These are phyloP conservation scores for Auxenochlorella pyrenoidosa DNA, from an alignment of 139 green algal genomes.

Conservation along the genomic window DNA sequence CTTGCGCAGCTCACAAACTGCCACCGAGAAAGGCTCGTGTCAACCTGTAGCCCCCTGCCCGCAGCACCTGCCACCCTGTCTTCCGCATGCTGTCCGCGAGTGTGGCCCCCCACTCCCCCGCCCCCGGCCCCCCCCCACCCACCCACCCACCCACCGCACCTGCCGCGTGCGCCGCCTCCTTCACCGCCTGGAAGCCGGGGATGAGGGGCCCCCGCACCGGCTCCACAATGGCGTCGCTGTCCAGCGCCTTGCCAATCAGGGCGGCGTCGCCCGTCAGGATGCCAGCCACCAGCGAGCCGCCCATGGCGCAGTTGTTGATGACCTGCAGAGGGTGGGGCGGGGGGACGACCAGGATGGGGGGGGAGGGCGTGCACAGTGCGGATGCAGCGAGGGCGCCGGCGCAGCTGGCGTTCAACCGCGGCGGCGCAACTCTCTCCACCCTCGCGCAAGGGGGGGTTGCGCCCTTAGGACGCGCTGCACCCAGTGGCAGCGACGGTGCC, in stretches of 20 bases:
- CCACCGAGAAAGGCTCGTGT: no score
- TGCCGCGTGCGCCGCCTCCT: conserved; percentile 78
- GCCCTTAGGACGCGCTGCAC: no score
- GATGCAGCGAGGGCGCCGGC: background rate
- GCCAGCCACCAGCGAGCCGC: conserved; percentile 84
- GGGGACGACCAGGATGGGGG: no score
- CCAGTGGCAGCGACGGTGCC: no score
- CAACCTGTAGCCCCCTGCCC: no score
- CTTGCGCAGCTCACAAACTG: no score
- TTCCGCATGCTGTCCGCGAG: no score
- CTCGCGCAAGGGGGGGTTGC: no score
- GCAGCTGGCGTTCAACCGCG: no score
- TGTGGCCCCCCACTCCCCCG: no score
- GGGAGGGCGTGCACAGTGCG: background rate
- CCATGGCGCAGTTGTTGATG: conserved; percentile 91
- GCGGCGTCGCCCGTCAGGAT: conserved; percentile 82
- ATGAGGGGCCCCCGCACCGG: conserved; percentile 92
- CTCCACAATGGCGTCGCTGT: conserved; percentile 95
- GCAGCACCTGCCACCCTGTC: no score
- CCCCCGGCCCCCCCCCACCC: background rate
- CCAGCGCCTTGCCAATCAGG: conserved; percentile 84
- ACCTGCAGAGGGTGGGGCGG: conserved; percentile 35
- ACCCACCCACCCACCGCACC: background rate
- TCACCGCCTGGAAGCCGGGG: conserved; percentile 92
- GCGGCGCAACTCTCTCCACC: no score